Base-by-base conservation (phyloP, 352 stramenopile genomes). In the Globisporangium apiculatum region DNA sequence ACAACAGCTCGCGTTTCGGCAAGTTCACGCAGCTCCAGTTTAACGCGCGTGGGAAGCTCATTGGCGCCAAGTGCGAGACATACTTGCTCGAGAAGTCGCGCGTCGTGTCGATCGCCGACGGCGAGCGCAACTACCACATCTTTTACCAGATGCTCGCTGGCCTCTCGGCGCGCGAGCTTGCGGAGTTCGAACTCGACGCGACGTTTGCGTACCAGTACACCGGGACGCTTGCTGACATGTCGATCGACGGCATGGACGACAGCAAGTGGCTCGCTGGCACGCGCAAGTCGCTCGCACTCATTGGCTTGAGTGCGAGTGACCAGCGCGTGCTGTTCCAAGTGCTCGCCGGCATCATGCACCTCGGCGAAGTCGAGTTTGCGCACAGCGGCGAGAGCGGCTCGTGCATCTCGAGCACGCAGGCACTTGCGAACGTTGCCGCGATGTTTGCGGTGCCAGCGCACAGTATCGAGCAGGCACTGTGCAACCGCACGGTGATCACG, bases 41-140 rank as follows among this genome's bases (percentile, higher is more conserved):
- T 53, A 79, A 91, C 60, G 53, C 68, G 12, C 65, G 67, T 35
- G 85, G 85, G 24, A 91, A 90, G 64, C 67, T 95, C 7, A 89
- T 91, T 50, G 85, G 85, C 67, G 85, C 83, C 35, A 91, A 91
- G 61, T 95, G 85, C 60, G 91, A 96, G 56, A 98, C 96, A 7
- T 99, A 98, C 56, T 67, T 99, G 55, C 68, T 99, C 17, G 96
- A 99, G 68, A 98, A 98, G 65, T 97, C 89, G 8, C 88, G 96
- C 48, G 96, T 99, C 42, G 92, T 97, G 31, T 92, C 81, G 10
- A 97, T 98, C 65, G 89, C 91, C 5, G 87, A 97, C n/a, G 95
- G 95, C 11, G 95, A 99, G 71, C 83, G 96, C 31, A 98, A 98
- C 64, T 99, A 98, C 72, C 96, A 99, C 68, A 97, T 98, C 63